phyloP scores from a whole-genome alignment of 2,329 filamentous ascomycete genomes.

The Arthroderma sp. region DNA sequence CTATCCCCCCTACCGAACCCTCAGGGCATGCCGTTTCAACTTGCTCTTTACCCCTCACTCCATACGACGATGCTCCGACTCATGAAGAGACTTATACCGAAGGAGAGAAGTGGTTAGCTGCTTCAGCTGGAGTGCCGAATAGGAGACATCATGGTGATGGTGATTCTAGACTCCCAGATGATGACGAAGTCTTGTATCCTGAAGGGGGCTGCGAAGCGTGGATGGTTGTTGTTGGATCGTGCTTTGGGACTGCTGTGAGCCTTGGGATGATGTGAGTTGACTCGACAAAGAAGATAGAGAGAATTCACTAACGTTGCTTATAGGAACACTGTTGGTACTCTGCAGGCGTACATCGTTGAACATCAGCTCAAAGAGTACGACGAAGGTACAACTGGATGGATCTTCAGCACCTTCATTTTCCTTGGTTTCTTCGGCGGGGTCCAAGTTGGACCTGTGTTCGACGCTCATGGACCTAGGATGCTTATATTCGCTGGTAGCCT shows the following conservation, averaged over 20 bases:
- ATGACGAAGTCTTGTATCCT: conserved; percentile 19
- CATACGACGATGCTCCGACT: background rate
- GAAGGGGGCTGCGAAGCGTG: conserved; percentile 35
- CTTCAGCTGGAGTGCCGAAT: background rate
- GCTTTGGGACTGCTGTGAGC: conserved; percentile 30
- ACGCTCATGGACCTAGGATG: conserved; percentile 24
- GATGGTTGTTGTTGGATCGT: conserved; percentile 34
- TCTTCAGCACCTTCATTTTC: conserved; percentile 31
- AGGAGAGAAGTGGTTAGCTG: background rate
- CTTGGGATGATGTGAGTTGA: conserved; percentile 26
- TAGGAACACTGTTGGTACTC: conserved; percentile 28
- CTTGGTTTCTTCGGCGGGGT: conserved; percentile 28
- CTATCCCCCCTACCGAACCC: background rate
- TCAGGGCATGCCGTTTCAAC: background rate
- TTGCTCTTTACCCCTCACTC: background rate
- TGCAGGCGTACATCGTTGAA: conserved; percentile 30
- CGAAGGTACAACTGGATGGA: conserved; percentile 28
- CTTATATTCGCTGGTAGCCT: conserved; percentile 24
- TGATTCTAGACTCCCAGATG: background rate
- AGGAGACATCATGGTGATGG: background rate
- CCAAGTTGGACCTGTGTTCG: conserved; percentile 30
- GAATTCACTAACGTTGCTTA: background rate
- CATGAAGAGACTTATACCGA: background rate
- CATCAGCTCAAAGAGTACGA: conserved; percentile 26
- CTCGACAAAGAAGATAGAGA: background rate